Percentiles rank a stretch among this genome's conserved stretches.
These are phyloP conservation scores for Westerdykella aurantiaca DNA, from an alignment of 2,329 filamentous ascomycete species.

Conservation along the genomic window DNA sequence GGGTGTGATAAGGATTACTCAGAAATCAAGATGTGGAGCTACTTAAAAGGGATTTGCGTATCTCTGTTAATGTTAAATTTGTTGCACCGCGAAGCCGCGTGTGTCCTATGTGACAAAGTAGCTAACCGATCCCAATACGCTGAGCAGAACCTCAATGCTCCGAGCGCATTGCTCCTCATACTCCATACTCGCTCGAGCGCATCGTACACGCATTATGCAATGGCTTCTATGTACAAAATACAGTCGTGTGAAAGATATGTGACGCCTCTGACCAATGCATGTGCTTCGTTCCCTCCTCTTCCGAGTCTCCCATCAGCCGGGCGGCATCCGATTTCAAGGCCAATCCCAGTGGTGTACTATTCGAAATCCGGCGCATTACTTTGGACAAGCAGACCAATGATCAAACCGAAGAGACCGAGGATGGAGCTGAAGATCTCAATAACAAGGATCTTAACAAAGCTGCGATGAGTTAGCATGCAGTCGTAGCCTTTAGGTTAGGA, in stretches of 20 bases:
- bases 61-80: too few species aligned
- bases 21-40: background rate
- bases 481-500: background rate
- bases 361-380: constrained; percentile 74
- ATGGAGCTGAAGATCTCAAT: constrained; percentile 99
- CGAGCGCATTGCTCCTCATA: background rate
- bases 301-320: constrained; percentile 1
- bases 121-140: too few species aligned
- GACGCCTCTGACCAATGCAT: constrained; percentile 8
- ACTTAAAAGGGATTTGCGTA: background rate
- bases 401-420: constrained; percentile 90
- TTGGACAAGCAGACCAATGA: constrained; percentile 84
- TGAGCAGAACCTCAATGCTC: background rate
- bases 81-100: too few species aligned
- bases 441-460: constrained; percentile 97
- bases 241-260: constrained; percentile 9
- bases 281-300: constrained; percentile 6
- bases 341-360: constrained; percentile 7
- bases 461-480: constrained; percentile 34
- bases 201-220: constrained; percentile 38
- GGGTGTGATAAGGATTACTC: constrained; percentile 1
- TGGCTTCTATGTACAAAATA: constrained; percentile 28
- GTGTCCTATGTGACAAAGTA: too few species aligned
- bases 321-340: background rate
- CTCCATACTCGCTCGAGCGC: constrained; percentile 7